Evolutionary conservation across 2,329 filamentous ascomycete genomes (phyloP), one percentile per base, ranked within the genome.

Genomic region (Scedosporium dehoogii): DNA sequence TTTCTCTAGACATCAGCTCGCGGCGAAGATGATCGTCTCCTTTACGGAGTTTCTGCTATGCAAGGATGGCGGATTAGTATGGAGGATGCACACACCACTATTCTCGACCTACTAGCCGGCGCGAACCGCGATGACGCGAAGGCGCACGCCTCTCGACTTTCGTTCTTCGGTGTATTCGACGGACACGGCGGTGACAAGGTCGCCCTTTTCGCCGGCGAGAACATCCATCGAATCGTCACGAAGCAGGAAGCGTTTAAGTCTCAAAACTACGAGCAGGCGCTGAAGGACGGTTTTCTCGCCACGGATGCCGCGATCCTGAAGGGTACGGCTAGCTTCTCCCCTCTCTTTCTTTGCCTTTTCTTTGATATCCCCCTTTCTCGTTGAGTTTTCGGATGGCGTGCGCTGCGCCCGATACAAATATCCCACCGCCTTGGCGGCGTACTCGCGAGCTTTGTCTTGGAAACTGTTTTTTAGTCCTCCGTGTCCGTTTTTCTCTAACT

Each of bases 31-130:
- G 92, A 96, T 68, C 88, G 91, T 73, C 86, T 96, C 73, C 78
- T 94, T 73, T 99, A 90, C 76, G 94, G 94, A 73, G 87, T 97
- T 68, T 99, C 94, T 68, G 92, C 92, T 77, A 99, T 99, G 94
- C 94, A 99, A 79, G 94, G 94, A 81, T 99, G 94, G 94, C 90
- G 94, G 79, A 97, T 99, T 79, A 96, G 91, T 81, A 99, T 99
- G 94, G 94, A 99, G 76, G 94, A 99, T 75, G 87, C 94, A 66
- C 94, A 99, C 79, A 91, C 90, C 65, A 85, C 90, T 62, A 80
- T 97, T 60, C 89, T 99, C 73, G 91, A 97, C 76, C 85, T 97
- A 68, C 85, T 94, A 71, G 70, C 74, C 63, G 71, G 76, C 63
- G 73, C 73, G 64, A 73, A 87, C 62, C n/a, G 18, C 7, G 41